Base-by-base conservation (phyloP, 2,329 filamentous ascomycete species). In the Karstenula rhodostoma region DNA sequence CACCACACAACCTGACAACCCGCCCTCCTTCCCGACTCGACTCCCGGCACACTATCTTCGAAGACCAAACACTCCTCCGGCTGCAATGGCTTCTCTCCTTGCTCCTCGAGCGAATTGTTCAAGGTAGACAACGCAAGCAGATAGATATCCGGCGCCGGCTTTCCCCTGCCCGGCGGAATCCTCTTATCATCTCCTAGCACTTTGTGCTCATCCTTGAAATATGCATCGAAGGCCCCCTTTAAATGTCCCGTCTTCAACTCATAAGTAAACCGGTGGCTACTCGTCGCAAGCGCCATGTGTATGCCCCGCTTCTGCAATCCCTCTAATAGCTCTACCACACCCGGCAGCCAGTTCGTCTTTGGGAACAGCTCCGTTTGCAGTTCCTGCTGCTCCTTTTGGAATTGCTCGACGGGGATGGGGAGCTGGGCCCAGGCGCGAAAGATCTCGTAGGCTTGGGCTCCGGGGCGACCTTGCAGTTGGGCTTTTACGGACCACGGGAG, bases 401-500 rank as follows among this genome's bases (percentile, higher is more conserved):
- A 96, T 72, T 95, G 85, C 10, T 90, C 88, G 2, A 82, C 77
- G 0, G 87, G 77, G 67, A 97, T 91, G 66, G 94, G 93, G 22
- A 98, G 87, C 71, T 94, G 80, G 1, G 94, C 93, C 94, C 94
- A 98, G 53, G 89, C 83, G 73, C 90, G 86, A 79, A 92, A 89
- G 74, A 92, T 88, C 57, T 83, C 81, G 63, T 79, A 79, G 5
- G 89, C 84, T 80, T 87, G 65, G 0, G 85, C 82, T 23, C 82
- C 83, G 0, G 89, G 89, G 0, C 75, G 84, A 5, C 89, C 89
- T 80, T 91, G 89, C 19, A 98, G 83, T 78, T 93, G 90, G 10
- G 95, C 94, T 83, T 98, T 98, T 81, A 99, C 88, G 62, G 87
- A 88, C 95, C 95, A 98, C 0, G 95, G 94, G n/a, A 98, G 83